Base-by-base conservation (phyloP, 2,329 filamentous ascomycete genomes). In the Boeremia exigua region DNA sequence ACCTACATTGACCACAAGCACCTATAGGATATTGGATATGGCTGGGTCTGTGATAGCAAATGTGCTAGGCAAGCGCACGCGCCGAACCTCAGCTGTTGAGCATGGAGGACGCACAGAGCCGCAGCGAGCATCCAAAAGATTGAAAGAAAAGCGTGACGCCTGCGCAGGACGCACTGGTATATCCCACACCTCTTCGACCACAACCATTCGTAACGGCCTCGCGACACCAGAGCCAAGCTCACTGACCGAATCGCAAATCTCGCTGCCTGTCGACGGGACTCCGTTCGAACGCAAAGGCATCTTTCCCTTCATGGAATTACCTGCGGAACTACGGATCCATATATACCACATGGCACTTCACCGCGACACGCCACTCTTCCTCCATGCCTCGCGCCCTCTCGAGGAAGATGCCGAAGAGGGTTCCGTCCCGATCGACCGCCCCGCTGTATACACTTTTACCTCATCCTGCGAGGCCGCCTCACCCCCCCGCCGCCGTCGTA, bases 321-420 rank as follows among this genome's bases (percentile, higher is more conserved):
- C 78, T 2, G 73, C 78, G n/a, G 79, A 80, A 60, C 70, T 80
- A n/a, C 72, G 79, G 15, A 64, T 79, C 17, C 71, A 77, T 54
- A 77, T 81, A 53, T 81, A 80, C 62, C 70, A 77, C 51, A 70
- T 73, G 65, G 69, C 70, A 0, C 70, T 77, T 14, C 57, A 61
- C 4, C 67, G 71, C 17, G 58, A 65, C 14, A 57, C 61, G 10
- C 68, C 74, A 1, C 61, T 77, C 17, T 50, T 68, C 15, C 66
- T 77, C 0, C 71, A 74, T 49, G 59, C 63, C 28, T 39, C 58
- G 15, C 62, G 64, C 27, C 47, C 43, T 11, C 47, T 58, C 11
- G 56, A 62, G 32, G 55, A 54, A 34, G 40, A 51, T 28, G 52
- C 57, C 17, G 59, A 64, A 17, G 55, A 65, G 27, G 40, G 19